Conservation (phyloP, 805 yeast species). For the Candida cerambycidarum region DNA sequence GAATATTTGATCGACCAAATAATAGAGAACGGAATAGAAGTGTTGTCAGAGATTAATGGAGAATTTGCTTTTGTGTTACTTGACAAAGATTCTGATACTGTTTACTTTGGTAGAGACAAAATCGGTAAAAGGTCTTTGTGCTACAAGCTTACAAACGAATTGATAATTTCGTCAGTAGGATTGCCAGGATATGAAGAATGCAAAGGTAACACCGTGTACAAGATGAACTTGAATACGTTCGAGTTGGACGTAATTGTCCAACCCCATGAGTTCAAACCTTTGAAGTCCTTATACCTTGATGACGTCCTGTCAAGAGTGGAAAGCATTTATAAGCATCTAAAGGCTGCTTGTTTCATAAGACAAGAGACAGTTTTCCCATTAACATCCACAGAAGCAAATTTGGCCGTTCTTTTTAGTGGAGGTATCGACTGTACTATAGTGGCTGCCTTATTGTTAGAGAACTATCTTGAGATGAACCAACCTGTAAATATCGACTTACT, state of each 20-base stretch:
- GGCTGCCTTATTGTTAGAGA: constrained; percentile 49
- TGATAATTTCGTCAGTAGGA: constrained; percentile 42
- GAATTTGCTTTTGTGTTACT: constrained; percentile 73
- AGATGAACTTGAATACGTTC: not conserved
- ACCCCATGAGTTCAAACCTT: not conserved
- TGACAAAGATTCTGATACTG: constrained; percentile 36
- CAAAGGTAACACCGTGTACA: constrained; percentile 12
- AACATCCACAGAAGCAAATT: constrained; percentile 29
- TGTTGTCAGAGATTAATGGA: constrained; percentile 58
- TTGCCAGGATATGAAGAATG: constrained; percentile 51
- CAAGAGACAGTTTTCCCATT: constrained; percentile 62
- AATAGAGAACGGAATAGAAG: constrained; percentile 34
- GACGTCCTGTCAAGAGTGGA: not conserved
- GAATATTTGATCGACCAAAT: constrained; percentile 17
- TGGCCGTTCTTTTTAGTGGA: constrained; percentile 77
- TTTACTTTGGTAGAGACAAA: constrained; percentile 82
- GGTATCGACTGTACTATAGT: constrained; percentile 91
- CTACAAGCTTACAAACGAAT: constrained; percentile 25
- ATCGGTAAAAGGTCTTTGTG: constrained; percentile 80
- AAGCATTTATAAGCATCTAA: constrained; percentile 14
- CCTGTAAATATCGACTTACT: constrained; percentile 61
- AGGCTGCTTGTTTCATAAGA: constrained; percentile 46
- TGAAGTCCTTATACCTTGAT: not conserved
- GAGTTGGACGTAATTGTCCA: not conserved
- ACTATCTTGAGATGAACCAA: constrained; percentile 15